These are phyloP conservation scores for Parathielavia appendiculata DNA, from an alignment of 495 filamentous ascomycete species.

Conservation along the genomic window DNA sequence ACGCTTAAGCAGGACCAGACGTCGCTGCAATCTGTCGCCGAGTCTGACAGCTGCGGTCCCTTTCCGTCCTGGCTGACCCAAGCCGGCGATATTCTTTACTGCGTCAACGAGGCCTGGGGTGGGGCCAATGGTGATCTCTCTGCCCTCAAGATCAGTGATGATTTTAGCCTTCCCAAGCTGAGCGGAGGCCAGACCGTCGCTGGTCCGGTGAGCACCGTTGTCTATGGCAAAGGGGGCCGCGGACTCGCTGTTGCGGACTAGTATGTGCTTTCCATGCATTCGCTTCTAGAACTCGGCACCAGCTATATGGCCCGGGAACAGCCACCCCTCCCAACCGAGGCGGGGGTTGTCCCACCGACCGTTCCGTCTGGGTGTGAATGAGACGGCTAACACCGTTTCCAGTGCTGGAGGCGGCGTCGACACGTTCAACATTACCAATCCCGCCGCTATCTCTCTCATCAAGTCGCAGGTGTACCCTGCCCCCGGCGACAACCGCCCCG, in stretches of 20 bases:
- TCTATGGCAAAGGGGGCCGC: slow-evolving; percentile 38
- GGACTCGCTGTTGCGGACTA: slow-evolving; percentile 47
- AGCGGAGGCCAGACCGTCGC: slow-evolving; percentile 30
- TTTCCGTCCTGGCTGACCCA: slow-evolving; percentile 58
- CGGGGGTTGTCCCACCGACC: too few relatives aligned
- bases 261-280: slow-evolving; percentile 38
- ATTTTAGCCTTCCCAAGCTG: slow-evolving; percentile 40
- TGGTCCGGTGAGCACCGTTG: slow-evolving; percentile 44
- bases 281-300: background rate
- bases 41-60: slow-evolving; percentile 46
- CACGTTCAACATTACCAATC: slow-evolving; percentile 25
- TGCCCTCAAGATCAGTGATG: slow-evolving; percentile 33
- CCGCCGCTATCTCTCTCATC: slow-evolving; percentile 33
- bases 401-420: slow-evolving; percentile 26
- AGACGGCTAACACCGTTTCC: slow-evolving; percentile 11
- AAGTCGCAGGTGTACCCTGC: slow-evolving; percentile 50
- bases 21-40: slow-evolving; percentile 32
- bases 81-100: slow-evolving; percentile 52
- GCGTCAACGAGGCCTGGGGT: slow-evolving; percentile 51
- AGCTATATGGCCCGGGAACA: background rate
- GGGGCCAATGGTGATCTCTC: slow-evolving; percentile 39
- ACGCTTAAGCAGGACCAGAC: slow-evolving; percentile 43
- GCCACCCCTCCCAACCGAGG: background rate
- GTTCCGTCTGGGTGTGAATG: background rate
- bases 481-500: slow-evolving; percentile 43